Conservation (phyloP, 768 basidiomycete genomes). For the Clitopilus passeckerianus region DNA sequence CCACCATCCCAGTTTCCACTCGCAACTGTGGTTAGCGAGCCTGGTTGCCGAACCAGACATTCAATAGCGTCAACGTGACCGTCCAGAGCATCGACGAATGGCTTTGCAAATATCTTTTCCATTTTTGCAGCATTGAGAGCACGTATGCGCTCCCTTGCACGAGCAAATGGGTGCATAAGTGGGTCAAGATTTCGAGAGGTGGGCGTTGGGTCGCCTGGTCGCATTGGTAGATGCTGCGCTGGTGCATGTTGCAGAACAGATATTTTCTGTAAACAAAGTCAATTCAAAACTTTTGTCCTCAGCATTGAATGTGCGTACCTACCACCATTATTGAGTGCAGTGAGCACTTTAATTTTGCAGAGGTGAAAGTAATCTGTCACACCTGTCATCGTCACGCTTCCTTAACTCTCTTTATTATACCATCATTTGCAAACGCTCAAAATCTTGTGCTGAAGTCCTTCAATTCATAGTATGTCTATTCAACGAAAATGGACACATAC, state of each 20-base stretch:
- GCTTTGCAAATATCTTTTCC: conserved; percentile 97
- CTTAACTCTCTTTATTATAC: not conserved
- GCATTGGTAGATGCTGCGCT: conserved; percentile 62
- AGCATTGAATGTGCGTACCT: not conserved
- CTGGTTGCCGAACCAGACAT: conserved; percentile 66
- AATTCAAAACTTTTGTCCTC: not conserved
- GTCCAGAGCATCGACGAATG: conserved; percentile 85
- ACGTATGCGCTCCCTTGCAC: conserved; percentile 87
- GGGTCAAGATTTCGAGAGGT: conserved; percentile 91
- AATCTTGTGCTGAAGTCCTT: not conserved
- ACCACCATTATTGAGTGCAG: not conserved
- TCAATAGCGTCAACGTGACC: conserved; percentile 97
- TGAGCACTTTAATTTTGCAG: not conserved
- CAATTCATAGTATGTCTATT: not conserved
- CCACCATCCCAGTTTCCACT: conserved; percentile 97
- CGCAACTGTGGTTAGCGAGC: conserved; percentile 72
- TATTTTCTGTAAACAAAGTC: conserved; percentile 56
- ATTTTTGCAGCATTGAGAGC: conserved; percentile 96
- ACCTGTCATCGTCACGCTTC: not conserved
- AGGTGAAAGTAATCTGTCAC: not conserved
- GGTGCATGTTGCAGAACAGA: conserved; percentile 83
- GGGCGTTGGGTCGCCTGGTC: conserved; percentile 83
- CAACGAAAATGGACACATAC: not conserved
- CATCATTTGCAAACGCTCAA: not conserved
- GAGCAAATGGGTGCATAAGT: conserved; percentile 91